These are phyloP conservation scores for Elasticomyces elasticus DNA, from an alignment of 495 filamentous ascomycete species.

Conservation along the genomic window DNA sequence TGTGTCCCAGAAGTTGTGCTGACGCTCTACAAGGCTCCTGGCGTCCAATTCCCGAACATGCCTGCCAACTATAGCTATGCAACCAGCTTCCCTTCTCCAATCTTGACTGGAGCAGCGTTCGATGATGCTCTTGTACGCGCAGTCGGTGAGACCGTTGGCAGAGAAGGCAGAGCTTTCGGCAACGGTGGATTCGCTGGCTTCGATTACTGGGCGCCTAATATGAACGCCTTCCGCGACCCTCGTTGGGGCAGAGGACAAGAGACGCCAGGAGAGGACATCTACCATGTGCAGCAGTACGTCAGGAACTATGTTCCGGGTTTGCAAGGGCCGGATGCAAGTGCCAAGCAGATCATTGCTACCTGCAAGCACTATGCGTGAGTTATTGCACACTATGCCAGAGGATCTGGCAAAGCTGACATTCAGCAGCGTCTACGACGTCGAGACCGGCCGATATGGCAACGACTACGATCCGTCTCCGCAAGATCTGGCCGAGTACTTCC, in stretches of 20 bases:
- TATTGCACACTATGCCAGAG: slow-evolving; percentile 40
- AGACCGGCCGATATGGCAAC: slow-evolving; percentile 10
- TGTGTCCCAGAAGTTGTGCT: background rate
- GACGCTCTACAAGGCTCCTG: slow-evolving; percentile 24
- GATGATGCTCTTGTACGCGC: slow-evolving; percentile 50
- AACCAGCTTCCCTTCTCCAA: slow-evolving; percentile 54
- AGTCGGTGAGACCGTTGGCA: slow-evolving; percentile 48
- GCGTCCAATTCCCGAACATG: slow-evolving; percentile 40
- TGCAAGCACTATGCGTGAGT: slow-evolving; percentile 12
- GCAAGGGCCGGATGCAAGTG: slow-evolving; percentile 6
- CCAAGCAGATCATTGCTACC: slow-evolving; percentile 7
- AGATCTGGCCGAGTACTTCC: slow-evolving; percentile 21
- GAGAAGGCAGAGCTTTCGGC: slow-evolving; percentile 55
- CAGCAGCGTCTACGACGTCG: background rate
- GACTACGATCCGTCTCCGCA: slow-evolving; percentile 10
- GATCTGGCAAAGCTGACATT: slow-evolving; percentile 36
- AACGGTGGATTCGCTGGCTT: slow-evolving; percentile 49
- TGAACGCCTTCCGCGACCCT: slow-evolving; percentile 45
- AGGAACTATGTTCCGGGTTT: slow-evolving; percentile 35
- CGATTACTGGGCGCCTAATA: slow-evolving; percentile 41
- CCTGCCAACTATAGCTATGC: slow-evolving; percentile 43
- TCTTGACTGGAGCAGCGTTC: slow-evolving; percentile 49
- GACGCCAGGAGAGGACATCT: slow-evolving; percentile 53
- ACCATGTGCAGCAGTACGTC: slow-evolving; percentile 45
- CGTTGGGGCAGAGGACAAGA: slow-evolving; percentile 48